A percentile compares a stretch with the other conserved stretches of the same genome.
These are phyloP conservation scores for Botryobasidium botryosum DNA, from an alignment of 768 basidiomycete genomes.

Conservation along the genomic window DNA sequence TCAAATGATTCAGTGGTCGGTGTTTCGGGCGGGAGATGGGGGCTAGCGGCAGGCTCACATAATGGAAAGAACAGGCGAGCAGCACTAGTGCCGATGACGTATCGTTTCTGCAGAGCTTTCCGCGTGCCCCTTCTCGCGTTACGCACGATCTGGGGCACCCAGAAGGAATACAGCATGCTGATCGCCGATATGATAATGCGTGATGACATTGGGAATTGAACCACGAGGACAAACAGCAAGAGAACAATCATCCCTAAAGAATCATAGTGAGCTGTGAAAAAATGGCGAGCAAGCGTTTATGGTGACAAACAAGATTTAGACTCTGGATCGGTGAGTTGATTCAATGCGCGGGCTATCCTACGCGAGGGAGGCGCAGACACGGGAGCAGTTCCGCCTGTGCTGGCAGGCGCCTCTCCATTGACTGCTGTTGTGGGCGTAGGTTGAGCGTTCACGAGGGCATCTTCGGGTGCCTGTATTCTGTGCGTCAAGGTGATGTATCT, in stretches of 20 bases:
- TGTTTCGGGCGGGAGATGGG: too few relatives aligned
- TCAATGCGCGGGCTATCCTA: too few relatives aligned
- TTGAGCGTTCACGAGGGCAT: slow-evolving; percentile 17
- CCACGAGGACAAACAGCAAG: slow-evolving; percentile 48
- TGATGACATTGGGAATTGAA: slow-evolving; percentile 33
- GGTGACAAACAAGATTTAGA: slow-evolving; percentile 9
- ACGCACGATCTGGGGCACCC: slow-evolving; percentile 73
- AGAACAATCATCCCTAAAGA: slow-evolving; percentile 50
- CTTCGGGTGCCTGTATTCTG: slow-evolving; percentile 70
- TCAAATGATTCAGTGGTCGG: not conserved
- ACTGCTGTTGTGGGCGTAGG: slow-evolving; percentile 3
- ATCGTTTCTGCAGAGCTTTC: slow-evolving; percentile 50
- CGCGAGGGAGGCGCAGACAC: not conserved
- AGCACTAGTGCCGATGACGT: slow-evolving; percentile 58
- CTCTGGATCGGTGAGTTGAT: slow-evolving; percentile 6
- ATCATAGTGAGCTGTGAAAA: not conserved
- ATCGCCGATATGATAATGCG: slow-evolving; percentile 50
- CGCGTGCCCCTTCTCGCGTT: slow-evolving; percentile 52
- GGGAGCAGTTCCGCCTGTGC: not conserved
- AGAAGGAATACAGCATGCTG: slow-evolving; percentile 57
- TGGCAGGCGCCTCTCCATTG: not conserved
- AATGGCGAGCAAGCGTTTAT: not conserved
- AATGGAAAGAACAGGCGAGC: slow-evolving; percentile 53
- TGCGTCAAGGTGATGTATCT: slow-evolving; percentile 71
- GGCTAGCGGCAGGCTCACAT: slow-evolving; percentile 34